Conservation (phyloP, 352 stramenopile species). For the Pythium sp. region DNA sequence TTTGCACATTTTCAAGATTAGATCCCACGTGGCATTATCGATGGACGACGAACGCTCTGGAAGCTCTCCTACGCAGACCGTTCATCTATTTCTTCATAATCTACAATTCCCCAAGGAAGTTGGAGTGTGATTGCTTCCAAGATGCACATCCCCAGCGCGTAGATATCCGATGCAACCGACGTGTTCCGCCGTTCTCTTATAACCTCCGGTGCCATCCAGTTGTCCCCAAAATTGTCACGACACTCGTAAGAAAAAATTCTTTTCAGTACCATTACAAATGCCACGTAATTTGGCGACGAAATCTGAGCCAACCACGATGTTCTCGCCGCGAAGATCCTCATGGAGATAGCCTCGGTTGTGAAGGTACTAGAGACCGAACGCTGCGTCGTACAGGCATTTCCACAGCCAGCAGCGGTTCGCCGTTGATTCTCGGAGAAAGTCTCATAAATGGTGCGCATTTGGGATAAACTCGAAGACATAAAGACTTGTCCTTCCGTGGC, state of each 20-base stretch:
- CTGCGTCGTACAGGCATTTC: conserved; percentile 22
- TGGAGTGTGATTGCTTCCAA: background rate
- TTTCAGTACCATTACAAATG: too few species aligned
- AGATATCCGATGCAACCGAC: background rate
- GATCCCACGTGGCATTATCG: too few species aligned
- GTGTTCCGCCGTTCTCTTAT: too few species aligned
- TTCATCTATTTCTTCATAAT: too few species aligned
- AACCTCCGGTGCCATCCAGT: too few species aligned
- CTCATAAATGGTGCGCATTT: background rate
- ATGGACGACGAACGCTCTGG: too few species aligned
- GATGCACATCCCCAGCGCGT: background rate
- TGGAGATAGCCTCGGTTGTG: background rate
- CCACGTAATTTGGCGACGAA: background rate
- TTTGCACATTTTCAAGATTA: too few species aligned
- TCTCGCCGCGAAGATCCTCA: background rate
- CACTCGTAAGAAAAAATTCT: too few species aligned
- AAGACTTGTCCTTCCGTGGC: background rate
- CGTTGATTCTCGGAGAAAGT: background rate
- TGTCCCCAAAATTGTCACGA: too few species aligned
- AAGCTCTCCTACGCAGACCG: too few species aligned
- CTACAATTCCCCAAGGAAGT: background rate
- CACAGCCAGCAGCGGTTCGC: background rate
- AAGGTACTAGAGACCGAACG: background rate
- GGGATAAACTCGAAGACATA: background rate
- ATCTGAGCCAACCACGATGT: background rate